Conservation (phyloP, 768 basidiomycete species). For the Lentinus tigrinus region DNA sequence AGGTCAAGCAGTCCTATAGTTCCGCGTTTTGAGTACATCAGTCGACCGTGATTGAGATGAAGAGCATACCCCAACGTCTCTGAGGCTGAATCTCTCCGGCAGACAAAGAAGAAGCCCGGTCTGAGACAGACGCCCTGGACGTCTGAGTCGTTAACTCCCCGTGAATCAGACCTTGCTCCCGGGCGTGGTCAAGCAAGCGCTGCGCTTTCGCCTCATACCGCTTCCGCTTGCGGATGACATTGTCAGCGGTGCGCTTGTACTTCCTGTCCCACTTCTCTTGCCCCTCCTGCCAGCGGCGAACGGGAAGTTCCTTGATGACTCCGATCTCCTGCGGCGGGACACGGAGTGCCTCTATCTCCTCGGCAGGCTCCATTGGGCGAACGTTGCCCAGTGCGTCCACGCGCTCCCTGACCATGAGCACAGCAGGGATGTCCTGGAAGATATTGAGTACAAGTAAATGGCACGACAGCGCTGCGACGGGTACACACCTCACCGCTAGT, state of each 20-base stretch:
- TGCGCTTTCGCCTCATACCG: constrained; percentile 47
- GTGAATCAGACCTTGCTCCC: constrained; percentile 44
- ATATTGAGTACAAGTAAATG: neutral
- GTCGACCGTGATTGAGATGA: neutral
- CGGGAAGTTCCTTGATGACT: constrained; percentile 71
- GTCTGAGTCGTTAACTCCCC: constrained; percentile 5
- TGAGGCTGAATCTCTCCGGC: constrained; percentile 20
- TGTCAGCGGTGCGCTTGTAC: constrained; percentile 41
- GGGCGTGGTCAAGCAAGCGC: constrained; percentile 43
- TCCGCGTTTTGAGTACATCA: constrained; percentile 7
- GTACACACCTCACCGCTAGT: neutral
- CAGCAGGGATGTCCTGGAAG: constrained; percentile 24
- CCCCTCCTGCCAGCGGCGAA: constrained; percentile 62
- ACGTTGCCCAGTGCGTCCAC: constrained; percentile 59
- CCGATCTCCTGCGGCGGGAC: constrained; percentile 60
- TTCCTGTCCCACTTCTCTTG: constrained; percentile 62
- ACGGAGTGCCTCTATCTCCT: constrained; percentile 51
- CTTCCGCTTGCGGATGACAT: constrained; percentile 42
- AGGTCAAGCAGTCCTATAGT: constrained; percentile 59
- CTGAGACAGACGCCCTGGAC: constrained; percentile 3
- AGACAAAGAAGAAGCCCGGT: constrained; percentile 7
- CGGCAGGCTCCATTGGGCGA: constrained; percentile 61
- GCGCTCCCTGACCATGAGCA: constrained; percentile 69
- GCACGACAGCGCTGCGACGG: neutral
- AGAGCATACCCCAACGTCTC: constrained; percentile 25